Conservation (phyloP, 768 basidiomycete genomes). For the Boletus rufocinnamomeus region DNA sequence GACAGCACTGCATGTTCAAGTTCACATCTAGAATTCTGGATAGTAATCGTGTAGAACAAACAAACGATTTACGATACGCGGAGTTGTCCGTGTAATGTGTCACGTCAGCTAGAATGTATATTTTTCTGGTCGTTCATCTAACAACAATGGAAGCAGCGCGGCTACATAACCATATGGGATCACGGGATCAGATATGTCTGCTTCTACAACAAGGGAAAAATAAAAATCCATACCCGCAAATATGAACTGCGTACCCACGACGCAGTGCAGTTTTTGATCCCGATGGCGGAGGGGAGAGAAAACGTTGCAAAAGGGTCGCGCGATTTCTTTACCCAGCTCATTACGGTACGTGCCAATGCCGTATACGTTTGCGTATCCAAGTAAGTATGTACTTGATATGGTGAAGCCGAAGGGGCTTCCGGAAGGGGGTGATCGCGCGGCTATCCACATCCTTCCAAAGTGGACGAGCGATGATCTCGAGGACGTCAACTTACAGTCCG, state of each 20-base stretch:
- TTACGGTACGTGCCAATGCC: slow-evolving; percentile 15
- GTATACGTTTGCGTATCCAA: slow-evolving; percentile 5
- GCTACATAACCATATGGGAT: not conserved
- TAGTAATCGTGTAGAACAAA: not conserved
- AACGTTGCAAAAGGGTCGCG: not conserved
- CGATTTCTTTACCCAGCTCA: slow-evolving; percentile 7
- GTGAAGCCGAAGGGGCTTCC: slow-evolving; percentile 2
- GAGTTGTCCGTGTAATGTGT: not conserved
- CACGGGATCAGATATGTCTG: not conserved
- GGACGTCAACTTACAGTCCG: slow-evolving; percentile 12
- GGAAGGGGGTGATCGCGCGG: slow-evolving; percentile 20
- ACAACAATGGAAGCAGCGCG: too few relatives aligned
- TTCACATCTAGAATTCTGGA: not conserved
- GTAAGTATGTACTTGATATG: not conserved
- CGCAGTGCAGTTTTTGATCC: not conserved
- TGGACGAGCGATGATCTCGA: slow-evolving; percentile 13
- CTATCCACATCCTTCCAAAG: slow-evolving; percentile 28
- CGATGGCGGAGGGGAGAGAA: slow-evolving; percentile 1
- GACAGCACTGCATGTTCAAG: not conserved
- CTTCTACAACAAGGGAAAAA: not conserved
- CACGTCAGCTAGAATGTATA: not conserved
- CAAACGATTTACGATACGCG: not conserved
- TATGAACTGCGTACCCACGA: not conserved
- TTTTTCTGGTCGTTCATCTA: not conserved
- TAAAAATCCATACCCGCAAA: not conserved